These are phyloP conservation scores for Podochytrium sp. DNA, from an alignment of 192 early-diverging fungal genomes.

Conservation along the genomic window DNA sequence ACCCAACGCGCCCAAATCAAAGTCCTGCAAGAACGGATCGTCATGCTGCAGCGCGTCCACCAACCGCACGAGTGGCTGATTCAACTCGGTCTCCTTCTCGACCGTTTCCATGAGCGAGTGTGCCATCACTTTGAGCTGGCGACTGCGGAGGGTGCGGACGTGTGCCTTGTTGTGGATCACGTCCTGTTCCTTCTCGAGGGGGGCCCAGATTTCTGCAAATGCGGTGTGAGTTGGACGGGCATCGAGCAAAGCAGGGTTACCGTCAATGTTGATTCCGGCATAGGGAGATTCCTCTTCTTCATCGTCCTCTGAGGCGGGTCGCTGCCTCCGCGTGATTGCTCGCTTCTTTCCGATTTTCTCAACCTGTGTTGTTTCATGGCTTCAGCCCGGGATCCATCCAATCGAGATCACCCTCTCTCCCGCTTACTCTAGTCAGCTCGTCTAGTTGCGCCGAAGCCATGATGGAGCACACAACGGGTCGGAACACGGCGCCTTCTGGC, in stretches of 20 bases:
- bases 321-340: not conserved
- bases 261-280: slow-evolving; percentile 35
- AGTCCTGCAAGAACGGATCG: slow-evolving; percentile 28
- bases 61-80: slow-evolving; percentile 24
- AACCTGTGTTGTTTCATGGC: slow-evolving; percentile 6
- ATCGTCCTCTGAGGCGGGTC: not conserved
- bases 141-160: slow-evolving; percentile 58
- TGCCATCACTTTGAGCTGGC: slow-evolving; percentile 59
- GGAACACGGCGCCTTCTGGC: slow-evolving; percentile 12
- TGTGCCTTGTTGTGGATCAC: slow-evolving; percentile 58
- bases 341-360: slow-evolving; percentile 29
- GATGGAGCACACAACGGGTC: slow-evolving; percentile 12
- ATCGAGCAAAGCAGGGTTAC: not conserved
- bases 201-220: slow-evolving; percentile 38
- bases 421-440: slow-evolving; percentile 20
- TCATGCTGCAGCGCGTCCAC: slow-evolving; percentile 32
- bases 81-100: slow-evolving; percentile 58
- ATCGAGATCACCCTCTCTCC: not conserved
- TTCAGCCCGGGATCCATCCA: not conserved
- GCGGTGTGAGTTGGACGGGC: not conserved
- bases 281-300: slow-evolving; percentile 31
- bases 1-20: slow-evolving; percentile 22
- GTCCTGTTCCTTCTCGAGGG: slow-evolving; percentile 63
- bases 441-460: slow-evolving; percentile 20
- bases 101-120: slow-evolving; percentile 66